A percentile compares a stretch with the other conserved stretches of the same genome.
These are phyloP conservation scores for Sporodiniella umbellata DNA, from an alignment of 371 early-diverging fungal species.

Conservation along the genomic window DNA sequence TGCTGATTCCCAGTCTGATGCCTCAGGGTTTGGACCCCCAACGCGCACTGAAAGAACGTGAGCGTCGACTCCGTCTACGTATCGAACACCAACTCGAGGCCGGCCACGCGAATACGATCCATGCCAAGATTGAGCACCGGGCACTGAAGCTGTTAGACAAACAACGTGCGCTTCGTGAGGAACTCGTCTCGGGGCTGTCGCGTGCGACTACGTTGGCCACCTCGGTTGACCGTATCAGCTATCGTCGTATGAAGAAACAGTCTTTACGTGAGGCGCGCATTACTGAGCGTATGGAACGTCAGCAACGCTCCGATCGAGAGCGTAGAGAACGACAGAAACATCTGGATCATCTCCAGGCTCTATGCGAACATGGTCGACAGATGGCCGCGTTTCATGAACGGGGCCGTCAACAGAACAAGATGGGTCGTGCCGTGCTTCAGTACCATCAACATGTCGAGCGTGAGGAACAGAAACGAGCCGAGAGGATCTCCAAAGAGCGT, in stretches of 20 bases:
- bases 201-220: slow-evolving; percentile 75
- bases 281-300: slow-evolving; percentile 88
- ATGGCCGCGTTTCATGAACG: slow-evolving; percentile 67
- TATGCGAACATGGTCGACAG: slow-evolving; percentile 79
- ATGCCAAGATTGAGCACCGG: slow-evolving; percentile 89
- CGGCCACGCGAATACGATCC: slow-evolving; percentile 53
- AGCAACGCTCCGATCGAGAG: slow-evolving; percentile 86
- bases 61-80: too few relatives aligned
- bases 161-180: slow-evolving; percentile 80
- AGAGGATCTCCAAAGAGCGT: slow-evolving; percentile 89
- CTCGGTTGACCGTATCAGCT: slow-evolving; percentile 73
- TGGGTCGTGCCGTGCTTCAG: slow-evolving; percentile 75
- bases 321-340: slow-evolving; percentile 83
- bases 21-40: too few relatives aligned
- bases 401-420: slow-evolving; percentile 59
- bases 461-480: slow-evolving; percentile 85
- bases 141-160: slow-evolving; percentile 69
- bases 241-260: slow-evolving; percentile 86
- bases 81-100: slow-evolving; percentile 58
- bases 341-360: slow-evolving; percentile 69
- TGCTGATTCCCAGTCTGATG: too few relatives aligned
- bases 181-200: slow-evolving; percentile 66
- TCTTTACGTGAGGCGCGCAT: slow-evolving; percentile 87
- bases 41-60: too few relatives aligned
- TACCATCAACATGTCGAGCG: slow-evolving; percentile 85